phyloP scores from a whole-genome alignment of 192 early-diverging fungal genomes.

The Coemansia sp. region DNA sequence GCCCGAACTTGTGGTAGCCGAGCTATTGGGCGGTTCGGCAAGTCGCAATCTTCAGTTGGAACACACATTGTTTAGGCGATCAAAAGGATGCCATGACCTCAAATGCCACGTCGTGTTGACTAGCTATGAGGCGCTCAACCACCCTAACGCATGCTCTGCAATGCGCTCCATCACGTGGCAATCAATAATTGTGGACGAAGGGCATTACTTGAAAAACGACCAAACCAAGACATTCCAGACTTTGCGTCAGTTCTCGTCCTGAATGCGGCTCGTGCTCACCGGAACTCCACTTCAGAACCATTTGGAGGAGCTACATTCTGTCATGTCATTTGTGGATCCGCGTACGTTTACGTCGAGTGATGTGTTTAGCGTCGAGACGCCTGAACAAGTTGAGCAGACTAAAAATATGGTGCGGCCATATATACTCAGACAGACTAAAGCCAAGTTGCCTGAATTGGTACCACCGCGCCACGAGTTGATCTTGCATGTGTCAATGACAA shows the following conservation, averaged over 20 bases:
- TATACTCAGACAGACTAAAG: no score
- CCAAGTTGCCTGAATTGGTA: slow-evolving; percentile 86
- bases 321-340: slow-evolving; percentile 90
- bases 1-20: slow-evolving; percentile 83
- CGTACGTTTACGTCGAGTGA: slow-evolving; percentile 67
- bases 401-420: slow-evolving; percentile 70
- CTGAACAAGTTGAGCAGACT: slow-evolving; percentile 69
- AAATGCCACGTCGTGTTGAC: slow-evolving; percentile 92
- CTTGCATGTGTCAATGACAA: slow-evolving; percentile 83
- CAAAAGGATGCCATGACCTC: slow-evolving; percentile 32
- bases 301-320: slow-evolving; percentile 80
- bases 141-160: slow-evolving; percentile 59
- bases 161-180: slow-evolving; percentile 75
- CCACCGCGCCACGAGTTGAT: slow-evolving; percentile 94
- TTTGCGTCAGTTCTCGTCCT: slow-evolving; percentile 70
- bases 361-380: slow-evolving; percentile 24
- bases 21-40: slow-evolving; percentile 72
- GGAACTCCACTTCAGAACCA: slow-evolving; percentile 97
- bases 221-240: slow-evolving; percentile 83
- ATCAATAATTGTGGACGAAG: slow-evolving; percentile 92
- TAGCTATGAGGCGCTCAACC: slow-evolving; percentile 86
- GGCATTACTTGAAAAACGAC: slow-evolving; percentile 92
- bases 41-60: slow-evolving; percentile 63
- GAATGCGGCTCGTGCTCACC: slow-evolving; percentile 89
- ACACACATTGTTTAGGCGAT: slow-evolving; percentile 25